phyloP scores from a whole-genome alignment of 2,329 filamentous ascomycete species.

The Phaeoacremonium minimum region DNA sequence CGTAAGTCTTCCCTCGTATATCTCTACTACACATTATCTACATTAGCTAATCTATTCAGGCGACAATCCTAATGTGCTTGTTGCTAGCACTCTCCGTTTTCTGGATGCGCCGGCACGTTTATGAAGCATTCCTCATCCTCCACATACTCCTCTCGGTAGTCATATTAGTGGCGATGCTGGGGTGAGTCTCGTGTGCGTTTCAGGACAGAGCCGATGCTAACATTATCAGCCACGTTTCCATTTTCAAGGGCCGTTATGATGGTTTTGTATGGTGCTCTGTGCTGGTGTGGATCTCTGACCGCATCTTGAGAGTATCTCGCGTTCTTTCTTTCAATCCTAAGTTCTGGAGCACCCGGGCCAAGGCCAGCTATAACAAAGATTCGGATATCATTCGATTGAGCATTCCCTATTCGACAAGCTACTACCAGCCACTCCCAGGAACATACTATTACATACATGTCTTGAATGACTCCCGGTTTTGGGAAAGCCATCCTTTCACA shows the following conservation, averaged over 20 bases:
- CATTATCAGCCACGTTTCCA: slow-evolving; percentile 35
- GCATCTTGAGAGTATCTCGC: slow-evolving; percentile 37
- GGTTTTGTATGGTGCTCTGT: slow-evolving; percentile 44
- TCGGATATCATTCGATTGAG: slow-evolving; percentile 37
- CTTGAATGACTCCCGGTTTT: slow-evolving; percentile 31
- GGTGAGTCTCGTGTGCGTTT: slow-evolving; percentile 17
- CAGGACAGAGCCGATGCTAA: slow-evolving; percentile 12
- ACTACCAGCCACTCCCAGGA: slow-evolving; percentile 30
- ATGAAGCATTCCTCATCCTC: slow-evolving; percentile 43
- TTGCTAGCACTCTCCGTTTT: slow-evolving; percentile 43
- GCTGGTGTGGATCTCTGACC: slow-evolving; percentile 45
- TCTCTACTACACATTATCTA: too few relatives aligned
- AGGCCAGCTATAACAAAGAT: slow-evolving; percentile 26
- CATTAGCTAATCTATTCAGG: too few relatives aligned
- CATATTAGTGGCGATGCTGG: slow-evolving; percentile 44
- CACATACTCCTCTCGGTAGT: slow-evolving; percentile 49
- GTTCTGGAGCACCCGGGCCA: slow-evolving; percentile 28
- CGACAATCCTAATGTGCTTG: slow-evolving; percentile 39
- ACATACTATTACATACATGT: slow-evolving; percentile 42
- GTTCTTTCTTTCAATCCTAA: slow-evolving; percentile 32
- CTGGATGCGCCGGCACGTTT: slow-evolving; percentile 46
- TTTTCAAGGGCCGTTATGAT: slow-evolving; percentile 45
- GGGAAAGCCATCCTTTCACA: slow-evolving; percentile 49
- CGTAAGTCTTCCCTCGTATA: slow-evolving; percentile 22
- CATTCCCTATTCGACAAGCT: slow-evolving; percentile 26